Evolutionary conservation across 1,284 basidiomycete species (phyloP).

Genomic region (Pyrrhoderma noxium): DNA sequence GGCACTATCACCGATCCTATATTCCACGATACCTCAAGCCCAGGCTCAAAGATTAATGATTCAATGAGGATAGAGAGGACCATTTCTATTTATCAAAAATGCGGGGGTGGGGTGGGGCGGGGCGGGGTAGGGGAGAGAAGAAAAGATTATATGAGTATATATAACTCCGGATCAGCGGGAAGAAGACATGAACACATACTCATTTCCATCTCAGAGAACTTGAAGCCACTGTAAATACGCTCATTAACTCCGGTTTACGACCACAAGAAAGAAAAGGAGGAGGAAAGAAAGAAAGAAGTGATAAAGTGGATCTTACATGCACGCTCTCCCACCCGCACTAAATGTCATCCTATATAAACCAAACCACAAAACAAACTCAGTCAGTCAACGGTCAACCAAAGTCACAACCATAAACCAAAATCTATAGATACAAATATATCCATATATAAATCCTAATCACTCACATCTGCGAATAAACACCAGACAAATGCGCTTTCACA

Average conservation of each 20-base stretch:
- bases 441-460: too few relatives aligned
- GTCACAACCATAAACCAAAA: too few relatives aligned
- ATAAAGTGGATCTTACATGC: slow-evolving; percentile 17
- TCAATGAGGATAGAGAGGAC: slow-evolving; percentile 22
- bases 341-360: slow-evolving; percentile 16
- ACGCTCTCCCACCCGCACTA: slow-evolving; percentile 14
- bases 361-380: not conserved
- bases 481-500: slow-evolving; percentile 17
- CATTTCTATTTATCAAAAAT: slow-evolving; percentile 20
- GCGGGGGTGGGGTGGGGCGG: too few relatives aligned
- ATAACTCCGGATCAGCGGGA: too few relatives aligned
- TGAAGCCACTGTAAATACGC: slow-evolving; percentile 12
- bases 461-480: slow-evolving; percentile 22
- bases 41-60: slow-evolving; percentile 22
- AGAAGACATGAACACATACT: slow-evolving; percentile 12
- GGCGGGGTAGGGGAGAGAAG: too few relatives aligned
- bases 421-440: too few relatives aligned
- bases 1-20: slow-evolving; percentile 8
- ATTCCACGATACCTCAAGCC: slow-evolving; percentile 4
- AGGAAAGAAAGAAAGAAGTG: not conserved
- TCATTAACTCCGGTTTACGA: not conserved
- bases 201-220: slow-evolving; percentile 17
- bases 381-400: too few relatives aligned
- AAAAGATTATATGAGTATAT: too few relatives aligned
- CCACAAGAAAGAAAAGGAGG: too few relatives aligned